Percentiles rank a stretch among this genome's conserved stretches.
Evolutionary conservation across 2,329 filamentous ascomycete genomes (phyloP).

Genomic region (Acrocalymma vagum): DNA sequence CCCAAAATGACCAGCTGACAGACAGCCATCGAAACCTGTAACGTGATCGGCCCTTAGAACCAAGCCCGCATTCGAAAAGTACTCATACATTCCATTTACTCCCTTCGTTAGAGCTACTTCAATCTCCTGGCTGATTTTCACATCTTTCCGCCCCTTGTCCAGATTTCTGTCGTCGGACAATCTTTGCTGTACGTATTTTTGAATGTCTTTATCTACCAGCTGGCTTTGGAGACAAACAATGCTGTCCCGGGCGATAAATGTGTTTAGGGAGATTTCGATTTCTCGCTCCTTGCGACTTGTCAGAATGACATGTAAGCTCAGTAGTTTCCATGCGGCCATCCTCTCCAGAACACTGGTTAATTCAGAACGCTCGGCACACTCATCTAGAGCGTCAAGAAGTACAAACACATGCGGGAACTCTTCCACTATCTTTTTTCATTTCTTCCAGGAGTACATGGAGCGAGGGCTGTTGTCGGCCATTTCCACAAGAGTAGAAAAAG

Average conservation of each 20-base stretch:
- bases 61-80: conserved; percentile 3
- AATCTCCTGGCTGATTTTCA: conserved; percentile 33
- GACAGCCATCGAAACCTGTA: conserved; percentile 34
- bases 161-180: conserved; percentile 41
- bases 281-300: conserved; percentile 40
- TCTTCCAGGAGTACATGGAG: conserved; percentile 26
- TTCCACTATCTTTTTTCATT: conserved; percentile 31
- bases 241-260: conserved; percentile 16
- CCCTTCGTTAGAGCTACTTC: conserved; percentile 36
- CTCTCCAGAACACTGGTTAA: conserved; percentile 29
- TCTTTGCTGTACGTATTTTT: conserved; percentile 37
- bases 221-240: conserved; percentile 30
- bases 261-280: conserved; percentile 30
- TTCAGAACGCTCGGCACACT: conserved; percentile 29
- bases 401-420: conserved; percentile 24
- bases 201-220: conserved; percentile 37
- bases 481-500: conserved; percentile 32
- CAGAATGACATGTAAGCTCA: conserved; percentile 32
- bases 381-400: conserved; percentile 39
- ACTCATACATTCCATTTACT: conserved; percentile 34
- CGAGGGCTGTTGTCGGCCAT: conserved; percentile 31
- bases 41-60: conserved; percentile 12
- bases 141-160: conserved; percentile 33
- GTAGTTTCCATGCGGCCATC: conserved; percentile 27
- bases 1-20: conserved; percentile 33